Base-by-base conservation (phyloP, 1,139 yeast genomes). In the Candida gigantensis region DNA sequence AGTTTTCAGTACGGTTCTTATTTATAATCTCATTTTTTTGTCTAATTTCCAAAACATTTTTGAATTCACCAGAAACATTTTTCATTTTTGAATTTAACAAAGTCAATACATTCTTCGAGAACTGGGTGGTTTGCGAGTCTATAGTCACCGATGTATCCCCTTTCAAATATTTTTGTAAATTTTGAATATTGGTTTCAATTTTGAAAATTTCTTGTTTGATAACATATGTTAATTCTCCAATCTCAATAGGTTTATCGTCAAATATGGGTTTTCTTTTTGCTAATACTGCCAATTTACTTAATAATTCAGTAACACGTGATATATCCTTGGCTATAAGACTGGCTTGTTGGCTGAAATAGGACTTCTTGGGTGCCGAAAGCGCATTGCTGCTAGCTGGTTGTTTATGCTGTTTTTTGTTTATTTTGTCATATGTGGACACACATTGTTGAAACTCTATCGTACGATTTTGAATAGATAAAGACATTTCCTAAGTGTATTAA, bases 261-360 rank as follows among this genome's bases (percentile, higher is more conserved):
- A 92, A 87, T 53, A 92, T 64, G n/a, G 97, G 95, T 58, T 89
- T 90, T 50, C 90, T 71, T 58, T 84, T 87, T 7, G 98, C 97
- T 45, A 92, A 62, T 31, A 78, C 52, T 1, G 98, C 96, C 35
- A 92, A 70, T 50, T 89, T 83, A 33, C 85, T 80, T 42, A 94
- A 71, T 52, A 89, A 70, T 40, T 81, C 89, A 2, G 97, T 90
- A n/a, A 94, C 88, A 42, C 81, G 83, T 12, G 89, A 84, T 39
- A 92, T 88, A 53, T 92, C 97, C 52, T 81, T 84, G 35, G 97
- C 97, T 30, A 92, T 87, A 18, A 71, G 65, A 24, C 92, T 77
- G 2, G 99, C 99, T 47, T 82, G 81, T 43, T 72, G 69, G 44
- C 89, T 83, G 60, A 92, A 92, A 56, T 84, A 88, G 32, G 86